Base-by-base conservation (phyloP, 2,329 filamentous ascomycete genomes). In the Cercospora sp. region DNA sequence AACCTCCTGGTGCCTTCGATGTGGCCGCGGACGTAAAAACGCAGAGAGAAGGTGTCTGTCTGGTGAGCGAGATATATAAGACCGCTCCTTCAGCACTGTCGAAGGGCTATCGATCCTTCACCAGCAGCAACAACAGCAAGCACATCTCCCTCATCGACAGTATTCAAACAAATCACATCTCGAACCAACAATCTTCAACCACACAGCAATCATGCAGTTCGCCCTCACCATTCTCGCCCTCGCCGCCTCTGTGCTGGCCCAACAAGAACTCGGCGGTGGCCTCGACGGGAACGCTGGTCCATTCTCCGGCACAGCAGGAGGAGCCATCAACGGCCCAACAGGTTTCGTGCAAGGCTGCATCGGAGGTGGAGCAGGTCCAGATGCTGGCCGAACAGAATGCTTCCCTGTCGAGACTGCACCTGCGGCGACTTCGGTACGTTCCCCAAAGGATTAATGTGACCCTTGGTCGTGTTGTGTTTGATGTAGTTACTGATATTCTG, bases 311-410 rank as follows among this genome's bases (percentile, higher is more conserved):
- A 70, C 69, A 8, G 62, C 63, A 31, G 69, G 69, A 23, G 69
- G 69, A 28, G 69, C 69, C 33, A 64, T 70, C 60, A 68, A 68
- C 5, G 69, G 69, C 13, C 69, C 69, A 23, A 70, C 69, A 53
- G 69, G 69, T 30, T 57, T 60, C 57, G 61, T 68, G 5, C 60
- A 70, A 55, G 69, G 69, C 55, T 70, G 69, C 6, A 65, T 70
- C 36, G 69, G 69, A 59, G 66, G 69, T 18, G 64, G 60, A 18
- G 42, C 53, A 2, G 48, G 48, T 6, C 33, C 33, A n/a, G 60
- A 58, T n/a, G 28, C 55, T 12, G 69, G 66, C 1, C 63, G 48
- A 7, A 70, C 69, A 9, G 69, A 23, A 10, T 70, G 69, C 40
- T 61, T 48, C 30, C 69, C 69, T 12, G 69, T 70, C 3, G 64